Evolutionary conservation across 1,139 yeast species (phyloP).

Genomic region (Hanseniaspora gamundiae): DNA sequence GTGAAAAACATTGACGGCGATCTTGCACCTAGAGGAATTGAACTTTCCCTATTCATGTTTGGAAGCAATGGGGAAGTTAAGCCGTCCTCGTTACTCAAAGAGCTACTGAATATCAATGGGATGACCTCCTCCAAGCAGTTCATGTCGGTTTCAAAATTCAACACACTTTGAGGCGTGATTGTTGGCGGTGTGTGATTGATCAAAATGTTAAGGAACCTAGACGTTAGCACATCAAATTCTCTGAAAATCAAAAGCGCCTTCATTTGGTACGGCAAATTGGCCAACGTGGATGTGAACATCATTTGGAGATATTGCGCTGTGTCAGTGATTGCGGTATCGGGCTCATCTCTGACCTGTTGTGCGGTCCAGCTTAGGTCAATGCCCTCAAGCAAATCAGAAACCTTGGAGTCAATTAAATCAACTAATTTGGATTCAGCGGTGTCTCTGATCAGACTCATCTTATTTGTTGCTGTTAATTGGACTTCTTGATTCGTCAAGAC

Average conservation of each 20-base stretch:
- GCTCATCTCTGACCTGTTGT: slow-evolving; percentile 40
- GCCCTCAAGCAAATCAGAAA: slow-evolving; percentile 69
- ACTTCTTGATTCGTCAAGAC: slow-evolving; percentile 40
- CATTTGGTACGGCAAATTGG: slow-evolving; percentile 67
- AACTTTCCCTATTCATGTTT: slow-evolving; percentile 10
- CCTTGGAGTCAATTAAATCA: slow-evolving; percentile 65
- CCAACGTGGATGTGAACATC: slow-evolving; percentile 77
- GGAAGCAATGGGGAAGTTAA: slow-evolving; percentile 18
- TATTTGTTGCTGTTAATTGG: slow-evolving; percentile 42
- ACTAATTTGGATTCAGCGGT: slow-evolving; percentile 74
- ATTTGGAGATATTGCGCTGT: slow-evolving; percentile 81
- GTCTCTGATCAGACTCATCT: slow-evolving; percentile 52
- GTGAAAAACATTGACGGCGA: slow-evolving; percentile 3
- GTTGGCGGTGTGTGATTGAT: slow-evolving; percentile 34
- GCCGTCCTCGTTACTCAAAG: background rate
- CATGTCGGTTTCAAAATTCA: slow-evolving; percentile 53
- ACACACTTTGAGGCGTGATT: slow-evolving; percentile 36
- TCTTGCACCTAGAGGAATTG: slow-evolving; percentile 2
- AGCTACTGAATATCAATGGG: slow-evolving; percentile 25
- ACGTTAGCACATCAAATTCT: slow-evolving; percentile 76
- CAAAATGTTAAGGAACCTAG: slow-evolving; percentile 52
- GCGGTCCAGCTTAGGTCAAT: slow-evolving; percentile 78
- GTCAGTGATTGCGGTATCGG: slow-evolving; percentile 69
- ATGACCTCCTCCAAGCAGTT: slow-evolving; percentile 44
- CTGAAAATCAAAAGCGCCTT: slow-evolving; percentile 71